Evolutionary conservation across 2,329 filamentous ascomycete species (phyloP).

Genomic region (Zymoseptoria pseudotritici): DNA sequence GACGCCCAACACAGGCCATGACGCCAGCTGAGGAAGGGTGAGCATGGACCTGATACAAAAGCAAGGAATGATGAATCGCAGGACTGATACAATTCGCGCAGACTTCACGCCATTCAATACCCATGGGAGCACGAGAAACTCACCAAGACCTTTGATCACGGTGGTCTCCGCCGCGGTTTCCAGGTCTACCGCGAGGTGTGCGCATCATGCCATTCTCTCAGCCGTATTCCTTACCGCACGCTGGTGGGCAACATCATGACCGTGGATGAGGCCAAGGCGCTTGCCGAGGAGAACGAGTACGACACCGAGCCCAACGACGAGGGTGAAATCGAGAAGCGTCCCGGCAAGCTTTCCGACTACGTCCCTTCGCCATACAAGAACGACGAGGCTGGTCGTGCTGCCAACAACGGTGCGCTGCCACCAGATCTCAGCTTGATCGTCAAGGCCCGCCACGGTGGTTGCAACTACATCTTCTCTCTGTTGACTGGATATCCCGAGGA

Average conservation of each 20-base stretch:
- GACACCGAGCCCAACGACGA: conserved; percentile 96
- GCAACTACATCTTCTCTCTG: conserved; percentile 96
- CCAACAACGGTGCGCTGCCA: conserved; percentile 96
- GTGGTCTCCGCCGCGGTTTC: conserved; percentile 97
- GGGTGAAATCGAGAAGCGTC: conserved; percentile 96
- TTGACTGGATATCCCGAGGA: conserved; percentile 97
- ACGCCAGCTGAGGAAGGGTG: conserved; percentile 97
- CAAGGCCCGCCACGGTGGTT: conserved; percentile 96
- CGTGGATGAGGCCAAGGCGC: conserved; percentile 92
- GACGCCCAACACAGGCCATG: conserved; percentile 77
- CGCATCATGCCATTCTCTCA: conserved; percentile 93
- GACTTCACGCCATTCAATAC: conserved; percentile 84
- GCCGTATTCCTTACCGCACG: conserved; percentile 84
- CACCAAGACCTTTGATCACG: conserved; percentile 94
- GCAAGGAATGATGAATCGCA: conserved; percentile 17
- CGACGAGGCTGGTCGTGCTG: conserved; percentile 93
- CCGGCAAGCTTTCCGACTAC: conserved; percentile 97
- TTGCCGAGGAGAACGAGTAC: conserved; percentile 98
- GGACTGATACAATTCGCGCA: conserved; percentile 35
- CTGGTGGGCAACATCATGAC: conserved; percentile 90
- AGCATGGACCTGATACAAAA: conserved; percentile 35
- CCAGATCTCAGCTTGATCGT: conserved; percentile 96
- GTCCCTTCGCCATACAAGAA: conserved; percentile 95
- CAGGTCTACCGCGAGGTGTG: conserved; percentile 99
- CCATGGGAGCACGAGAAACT: conserved; percentile 92